Evolutionary conservation across 2,329 filamentous ascomycete genomes (phyloP).

Genomic region (Fusarium cyanostomum): DNA sequence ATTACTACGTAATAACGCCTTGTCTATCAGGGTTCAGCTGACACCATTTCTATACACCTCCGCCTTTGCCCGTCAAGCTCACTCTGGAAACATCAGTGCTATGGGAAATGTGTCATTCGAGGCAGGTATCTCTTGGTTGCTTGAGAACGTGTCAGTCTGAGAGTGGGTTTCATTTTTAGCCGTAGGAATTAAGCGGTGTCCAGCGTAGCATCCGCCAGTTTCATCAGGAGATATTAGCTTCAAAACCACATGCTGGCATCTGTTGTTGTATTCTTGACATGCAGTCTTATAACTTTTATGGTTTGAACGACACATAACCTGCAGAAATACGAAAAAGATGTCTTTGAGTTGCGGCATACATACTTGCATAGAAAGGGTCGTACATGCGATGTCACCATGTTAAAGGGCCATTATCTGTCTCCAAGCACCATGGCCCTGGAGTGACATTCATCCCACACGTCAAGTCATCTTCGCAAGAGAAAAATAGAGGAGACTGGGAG

Average conservation of each 20-base stretch:
- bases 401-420: neutral
- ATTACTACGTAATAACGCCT: too few species aligned
- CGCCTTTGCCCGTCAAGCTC: neutral
- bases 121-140: neutral
- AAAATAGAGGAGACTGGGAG: constrained; percentile 1
- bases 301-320: neutral
- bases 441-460: neutral
- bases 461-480: neutral
- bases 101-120: neutral
- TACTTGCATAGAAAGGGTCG: neutral
- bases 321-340: neutral
- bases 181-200: neutral
- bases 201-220: neutral
- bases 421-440: neutral
- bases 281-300: neutral
- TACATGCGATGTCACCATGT: neutral
- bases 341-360: neutral
- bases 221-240: neutral
- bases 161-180: too few species aligned
- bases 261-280: neutral
- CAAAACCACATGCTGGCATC: neutral
- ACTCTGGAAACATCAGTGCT: neutral
- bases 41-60: constrained; percentile 2
- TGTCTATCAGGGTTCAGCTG: constrained; percentile 1
- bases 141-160: neutral